Base-by-base conservation (phyloP, 768 basidiomycete species). In the Neoboletus brunneissimus region DNA sequence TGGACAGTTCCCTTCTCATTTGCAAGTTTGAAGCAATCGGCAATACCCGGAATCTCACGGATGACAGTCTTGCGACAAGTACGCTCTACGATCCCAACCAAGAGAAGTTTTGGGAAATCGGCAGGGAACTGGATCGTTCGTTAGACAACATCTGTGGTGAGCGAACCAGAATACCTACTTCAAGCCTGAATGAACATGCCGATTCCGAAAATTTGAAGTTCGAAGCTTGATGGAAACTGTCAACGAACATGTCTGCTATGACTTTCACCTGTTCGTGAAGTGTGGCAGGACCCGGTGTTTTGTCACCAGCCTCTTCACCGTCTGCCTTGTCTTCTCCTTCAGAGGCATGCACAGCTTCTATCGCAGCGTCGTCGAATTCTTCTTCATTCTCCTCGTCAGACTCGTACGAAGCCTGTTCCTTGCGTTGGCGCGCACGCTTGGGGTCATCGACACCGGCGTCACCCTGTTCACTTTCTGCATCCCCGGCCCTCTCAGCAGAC, bases 71-170 rank as follows among this genome's bases (percentile, higher is more conserved):
- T 84, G 44, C 86, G 79, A 72, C 95, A 98, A 12, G 87, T 84
- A 52, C 87, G 81, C 70, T 98, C 97, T 54, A 98, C 81, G 58
- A 99, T 85, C 46, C 94, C 96, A 47, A 98, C 93, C 42, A 99
- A 81, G 22, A 99, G 79, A 34, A 99, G 79, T 73, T 98, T 98
- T 12, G 94, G 94, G 69, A 94, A 87, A 64, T 91, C 85, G 43
- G 89, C 82, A 12, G 82, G 77, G 76, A 98, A 95, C 94, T 98
- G 58, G n/a, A 44, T 32, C 31, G 6, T 8, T 16, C 16, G 43
- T 57, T 40, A 51, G 50, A 29, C 25, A 31, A 38, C 18, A 31
- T 50, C 23, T 35, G n/a, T 6, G 3, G 7, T 27, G 18, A 52
- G 34, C 32, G 37, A 54, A n/a, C 13, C 22, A 51, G 22, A 52